These are phyloP conservation scores for Kwoniella dejecticola DNA, from an alignment of 768 basidiomycete genomes.

Conservation along the genomic window DNA sequence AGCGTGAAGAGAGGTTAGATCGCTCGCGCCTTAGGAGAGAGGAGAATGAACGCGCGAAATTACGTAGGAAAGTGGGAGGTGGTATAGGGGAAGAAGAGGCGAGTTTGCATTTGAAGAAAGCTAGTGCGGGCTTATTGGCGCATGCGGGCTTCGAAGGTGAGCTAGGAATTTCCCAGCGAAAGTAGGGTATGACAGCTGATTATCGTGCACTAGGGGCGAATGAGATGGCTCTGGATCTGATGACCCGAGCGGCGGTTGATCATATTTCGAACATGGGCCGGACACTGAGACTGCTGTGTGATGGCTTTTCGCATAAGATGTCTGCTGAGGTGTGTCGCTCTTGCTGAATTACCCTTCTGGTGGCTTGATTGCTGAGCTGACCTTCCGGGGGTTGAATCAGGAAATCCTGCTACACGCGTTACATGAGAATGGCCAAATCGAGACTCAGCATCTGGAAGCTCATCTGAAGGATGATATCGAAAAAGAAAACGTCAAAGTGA, in stretches of 20 bases:
- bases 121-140: conserved; percentile 63
- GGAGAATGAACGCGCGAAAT: conserved; percentile 28
- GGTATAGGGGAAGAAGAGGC: conserved; percentile 47
- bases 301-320: conserved; percentile 79
- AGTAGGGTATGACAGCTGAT: no score
- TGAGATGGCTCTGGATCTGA: conserved; percentile 72
- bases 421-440: conserved; percentile 81
- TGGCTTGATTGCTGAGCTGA: not conserved
- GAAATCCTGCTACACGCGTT: conserved; percentile 91
- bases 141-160: conserved; percentile 90
- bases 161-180: conserved; percentile 41
- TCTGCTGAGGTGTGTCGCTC: conserved; percentile 68
- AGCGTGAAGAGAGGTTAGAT: conserved; percentile 58
- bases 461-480: conserved; percentile 88
- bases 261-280: conserved; percentile 83
- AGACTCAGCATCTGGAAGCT: conserved; percentile 75
- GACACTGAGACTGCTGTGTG: conserved; percentile 76
- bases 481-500: conserved; percentile 72
- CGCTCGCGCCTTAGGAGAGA: conserved; percentile 23
- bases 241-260: conserved; percentile 74
- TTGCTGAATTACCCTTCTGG: not conserved
- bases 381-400: conserved; percentile 57
- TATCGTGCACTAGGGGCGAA: conserved; percentile 64
- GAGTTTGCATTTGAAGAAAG: conserved; percentile 35
- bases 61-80: conserved; percentile 36